These are phyloP conservation scores for Phytophthora macrochlamydospora DNA, from an alignment of 352 stramenopile species.

Conservation along the genomic window DNA sequence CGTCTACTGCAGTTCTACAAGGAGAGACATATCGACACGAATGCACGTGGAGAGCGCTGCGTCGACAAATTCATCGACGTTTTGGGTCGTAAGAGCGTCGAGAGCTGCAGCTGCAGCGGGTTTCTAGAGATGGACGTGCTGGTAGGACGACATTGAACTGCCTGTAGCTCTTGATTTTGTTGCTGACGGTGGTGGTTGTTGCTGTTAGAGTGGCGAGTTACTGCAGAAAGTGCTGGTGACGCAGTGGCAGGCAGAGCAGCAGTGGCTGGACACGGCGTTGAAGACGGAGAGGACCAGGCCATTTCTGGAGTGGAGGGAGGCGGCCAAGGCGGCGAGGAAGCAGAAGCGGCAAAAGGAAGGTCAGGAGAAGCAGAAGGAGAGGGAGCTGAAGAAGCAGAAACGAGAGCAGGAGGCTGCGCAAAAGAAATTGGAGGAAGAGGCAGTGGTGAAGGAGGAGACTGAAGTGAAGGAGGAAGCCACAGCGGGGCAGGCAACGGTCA, in stretches of 20 bases:
- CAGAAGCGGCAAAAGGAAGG: constrained; percentile 65
- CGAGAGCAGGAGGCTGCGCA: constrained; percentile 31
- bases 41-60: constrained; percentile 59
- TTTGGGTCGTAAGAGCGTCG: constrained; percentile 56
- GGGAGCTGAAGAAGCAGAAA: constrained; percentile 43
- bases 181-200: background rate
- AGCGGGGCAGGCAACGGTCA: background rate
- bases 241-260: constrained; percentile 65
- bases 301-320: constrained; percentile 70
- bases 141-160: constrained; percentile 33
- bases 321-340: constrained; percentile 63
- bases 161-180: background rate
- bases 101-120: constrained; percentile 49
- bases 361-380: constrained; percentile 49
- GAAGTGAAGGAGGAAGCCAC: constrained; percentile 3
- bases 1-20: constrained; percentile 52
- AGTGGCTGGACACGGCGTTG: constrained; percentile 62
- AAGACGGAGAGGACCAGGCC: constrained; percentile 58
- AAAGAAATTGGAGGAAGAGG: constrained; percentile 3
- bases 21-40: constrained; percentile 61
- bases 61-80: constrained; percentile 80
- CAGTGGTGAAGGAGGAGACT: constrained; percentile 3
- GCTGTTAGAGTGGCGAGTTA: constrained; percentile 43
- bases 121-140: constrained; percentile 86
- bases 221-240: constrained; percentile 71